phyloP scores from a whole-genome alignment of 495 filamentous ascomycete genomes.

The Penicillium taxi region DNA sequence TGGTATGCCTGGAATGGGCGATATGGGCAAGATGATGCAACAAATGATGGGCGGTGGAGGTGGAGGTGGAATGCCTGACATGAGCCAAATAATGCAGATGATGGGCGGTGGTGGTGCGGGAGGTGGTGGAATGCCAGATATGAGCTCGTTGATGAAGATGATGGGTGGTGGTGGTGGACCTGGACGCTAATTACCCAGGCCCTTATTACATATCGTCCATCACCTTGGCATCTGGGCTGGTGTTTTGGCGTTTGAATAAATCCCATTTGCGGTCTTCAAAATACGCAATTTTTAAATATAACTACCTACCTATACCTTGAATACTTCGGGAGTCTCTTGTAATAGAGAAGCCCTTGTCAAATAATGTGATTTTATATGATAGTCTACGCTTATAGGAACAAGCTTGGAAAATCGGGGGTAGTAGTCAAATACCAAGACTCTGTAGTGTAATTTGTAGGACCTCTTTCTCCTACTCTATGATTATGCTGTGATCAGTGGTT shows the following conservation, averaged over 20 bases:
- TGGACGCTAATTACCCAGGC: constrained; percentile 25
- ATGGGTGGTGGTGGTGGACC: constrained; percentile 33
- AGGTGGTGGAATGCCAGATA: constrained; percentile 44
- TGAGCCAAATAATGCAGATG: constrained; percentile 81
- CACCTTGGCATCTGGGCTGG: constrained; percentile 24
- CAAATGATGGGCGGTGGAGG: constrained; percentile 54
- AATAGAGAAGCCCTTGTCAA: too few relatives aligned
- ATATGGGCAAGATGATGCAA: constrained; percentile 30
- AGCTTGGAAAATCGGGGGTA: too few relatives aligned
- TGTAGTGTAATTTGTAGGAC: too few relatives aligned
- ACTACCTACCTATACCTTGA: neutral
- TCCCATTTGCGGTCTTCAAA: too few relatives aligned
- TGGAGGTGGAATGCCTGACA: constrained; percentile 56
- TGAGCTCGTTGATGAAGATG: constrained; percentile 62
- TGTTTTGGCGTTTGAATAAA: constrained; percentile 22
- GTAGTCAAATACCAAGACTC: too few relatives aligned
- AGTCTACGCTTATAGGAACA: too few relatives aligned
- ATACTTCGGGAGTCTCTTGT: too few relatives aligned
- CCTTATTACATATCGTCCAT: constrained; percentile 6
- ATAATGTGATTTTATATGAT: too few relatives aligned
- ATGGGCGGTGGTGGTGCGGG: constrained; percentile 39
- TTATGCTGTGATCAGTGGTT: too few relatives aligned
- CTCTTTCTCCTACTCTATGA: too few relatives aligned
- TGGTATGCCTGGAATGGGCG: constrained; percentile 36
- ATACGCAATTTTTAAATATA: too few relatives aligned